phyloP scores from a whole-genome alignment of 225 moss, liverwort and hornwort genomes.

The Climacium dendroides region DNA sequence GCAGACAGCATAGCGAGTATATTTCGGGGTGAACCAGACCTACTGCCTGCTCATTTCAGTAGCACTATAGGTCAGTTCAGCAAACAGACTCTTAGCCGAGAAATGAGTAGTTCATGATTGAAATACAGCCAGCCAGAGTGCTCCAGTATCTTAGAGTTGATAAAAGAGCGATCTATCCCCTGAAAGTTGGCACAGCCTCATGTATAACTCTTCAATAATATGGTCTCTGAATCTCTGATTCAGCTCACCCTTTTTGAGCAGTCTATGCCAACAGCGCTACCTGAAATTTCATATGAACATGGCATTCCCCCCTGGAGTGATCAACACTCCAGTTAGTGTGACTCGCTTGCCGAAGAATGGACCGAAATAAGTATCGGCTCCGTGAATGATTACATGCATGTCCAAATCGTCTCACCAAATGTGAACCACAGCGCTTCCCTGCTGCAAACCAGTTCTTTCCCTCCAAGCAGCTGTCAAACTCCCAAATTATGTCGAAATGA shows the following conservation, averaged over 20 bases:
- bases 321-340: background rate
- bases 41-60: background rate
- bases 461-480: background rate
- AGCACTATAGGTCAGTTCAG: background rate
- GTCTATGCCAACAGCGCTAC: background rate
- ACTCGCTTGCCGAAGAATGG: background rate
- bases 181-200: background rate
- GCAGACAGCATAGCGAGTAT: background rate
- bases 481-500: no score
- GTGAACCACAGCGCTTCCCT: background rate
- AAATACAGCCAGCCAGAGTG: background rate
- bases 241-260: background rate
- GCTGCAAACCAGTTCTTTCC: background rate
- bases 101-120: background rate
- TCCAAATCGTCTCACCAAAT: background rate
- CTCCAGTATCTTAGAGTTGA: fast-evolving
- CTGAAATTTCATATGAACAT: background rate
- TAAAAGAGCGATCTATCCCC: background rate
- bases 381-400: background rate
- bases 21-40: background rate
- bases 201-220: background rate
- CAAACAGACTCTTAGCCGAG: background rate
- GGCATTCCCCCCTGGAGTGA: background rate
- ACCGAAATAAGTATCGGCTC: background rate
- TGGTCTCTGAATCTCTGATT: background rate